Percentiles rank a stretch among this genome's conserved stretches.
Evolutionary conservation across 331 rosid species (phyloP).

Genomic region (Dryas integrifolia): DNA sequence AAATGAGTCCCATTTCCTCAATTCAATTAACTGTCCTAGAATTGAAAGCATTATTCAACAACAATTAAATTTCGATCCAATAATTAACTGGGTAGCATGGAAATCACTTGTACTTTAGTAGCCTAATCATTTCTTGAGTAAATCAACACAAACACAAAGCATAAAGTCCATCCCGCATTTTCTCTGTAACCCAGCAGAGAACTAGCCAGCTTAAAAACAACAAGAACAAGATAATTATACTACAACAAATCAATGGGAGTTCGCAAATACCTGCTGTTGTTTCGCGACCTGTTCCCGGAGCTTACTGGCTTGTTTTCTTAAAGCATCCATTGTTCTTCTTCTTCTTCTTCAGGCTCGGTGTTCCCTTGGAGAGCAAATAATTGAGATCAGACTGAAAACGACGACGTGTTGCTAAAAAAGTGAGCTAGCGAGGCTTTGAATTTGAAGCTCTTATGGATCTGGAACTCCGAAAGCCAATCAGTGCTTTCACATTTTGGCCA

Average conservation of each 20-base stretch:
- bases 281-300: slow-evolving; percentile 85
- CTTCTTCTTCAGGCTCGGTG: neutral
- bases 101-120: neutral
- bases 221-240: neutral
- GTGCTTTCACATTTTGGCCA: neutral
- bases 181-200: slow-evolving; percentile 13
- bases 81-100: neutral
- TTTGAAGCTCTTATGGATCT: slow-evolving; percentile 21
- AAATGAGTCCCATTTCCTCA: neutral
- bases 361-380: neutral
- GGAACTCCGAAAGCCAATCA: neutral
- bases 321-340: slow-evolving; percentile 60
- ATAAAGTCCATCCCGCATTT: neutral
- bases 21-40: neutral
- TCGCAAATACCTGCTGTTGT: slow-evolving; percentile 64
- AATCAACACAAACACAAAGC: neutral
- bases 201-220: neutral
- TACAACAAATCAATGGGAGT: neutral
- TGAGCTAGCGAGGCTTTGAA: neutral
- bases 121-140: neutral
- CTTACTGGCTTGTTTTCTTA: slow-evolving; percentile 86
- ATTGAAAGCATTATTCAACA: neutral
- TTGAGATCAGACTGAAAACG: slow-evolving; percentile 5
- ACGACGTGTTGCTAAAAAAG: neutral
- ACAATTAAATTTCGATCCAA: neutral